A percentile compares a stretch with the other conserved stretches of the same genome.
phyloP scores from a whole-genome alignment of 345 rosid species.

The Anacardium occidentale region DNA sequence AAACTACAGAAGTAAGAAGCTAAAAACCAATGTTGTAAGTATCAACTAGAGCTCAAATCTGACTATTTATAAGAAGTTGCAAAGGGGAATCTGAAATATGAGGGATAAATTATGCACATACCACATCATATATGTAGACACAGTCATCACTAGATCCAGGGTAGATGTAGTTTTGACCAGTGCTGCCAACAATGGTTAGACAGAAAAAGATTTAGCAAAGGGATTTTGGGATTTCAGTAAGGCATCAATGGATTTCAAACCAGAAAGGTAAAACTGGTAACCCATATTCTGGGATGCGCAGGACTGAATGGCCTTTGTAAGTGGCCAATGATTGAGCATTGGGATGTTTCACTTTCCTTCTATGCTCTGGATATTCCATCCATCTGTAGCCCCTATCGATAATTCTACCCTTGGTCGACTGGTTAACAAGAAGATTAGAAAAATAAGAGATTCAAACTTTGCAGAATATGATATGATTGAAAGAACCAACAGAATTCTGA shows the following conservation, averaged over 20 bases:
- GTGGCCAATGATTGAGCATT: conserved; percentile 57
- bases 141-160: conserved; percentile 54
- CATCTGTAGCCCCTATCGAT: conserved; percentile 57
- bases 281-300: conserved; percentile 61
- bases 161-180: conserved; percentile 65
- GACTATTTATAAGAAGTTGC: neutral
- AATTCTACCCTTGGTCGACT: conserved; percentile 32
- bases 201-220: conserved; percentile 5
- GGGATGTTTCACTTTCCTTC: conserved; percentile 47
- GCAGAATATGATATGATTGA: neutral
- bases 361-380: conserved; percentile 54
- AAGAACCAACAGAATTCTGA: no score
- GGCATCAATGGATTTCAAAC: neutral
- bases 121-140: conserved; percentile 64
- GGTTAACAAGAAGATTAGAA: conserved; percentile 17
- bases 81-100: neutral
- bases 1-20: conserved; percentile 32
- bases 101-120: conserved; percentile 20
- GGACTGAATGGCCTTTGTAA: conserved; percentile 60
- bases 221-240: neutral
- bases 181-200: conserved; percentile 43
- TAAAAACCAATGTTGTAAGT: no score
- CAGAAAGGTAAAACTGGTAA: conserved; percentile 13
- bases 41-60: no score
- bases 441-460: neutral